These are phyloP conservation scores for Hyphochytrium catenoides DNA, from an alignment of 352 stramenopile species.

Conservation along the genomic window DNA sequence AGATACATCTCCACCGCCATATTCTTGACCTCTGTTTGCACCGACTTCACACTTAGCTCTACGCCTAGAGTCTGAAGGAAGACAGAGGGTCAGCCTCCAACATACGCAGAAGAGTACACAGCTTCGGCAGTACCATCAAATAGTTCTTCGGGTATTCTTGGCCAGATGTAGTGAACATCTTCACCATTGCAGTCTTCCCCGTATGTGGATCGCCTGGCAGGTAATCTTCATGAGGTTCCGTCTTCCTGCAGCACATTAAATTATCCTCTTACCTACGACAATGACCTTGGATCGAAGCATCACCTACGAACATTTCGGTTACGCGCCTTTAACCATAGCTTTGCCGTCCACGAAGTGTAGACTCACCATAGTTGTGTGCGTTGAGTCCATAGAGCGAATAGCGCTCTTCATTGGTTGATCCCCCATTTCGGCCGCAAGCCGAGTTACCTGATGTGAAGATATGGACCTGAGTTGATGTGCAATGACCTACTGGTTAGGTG, in stretches of 20 bases:
- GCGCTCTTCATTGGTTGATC: too few relatives aligned
- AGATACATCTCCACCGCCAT: slow-evolving; percentile 75
- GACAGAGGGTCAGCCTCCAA: not conserved
- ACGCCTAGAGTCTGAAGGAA: slow-evolving; percentile 45
- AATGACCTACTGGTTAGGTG: too few relatives aligned
- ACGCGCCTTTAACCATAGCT: too few relatives aligned
- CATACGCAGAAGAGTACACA: not conserved
- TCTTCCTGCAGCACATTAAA: too few relatives aligned
- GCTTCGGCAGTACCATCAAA: slow-evolving; percentile 42
- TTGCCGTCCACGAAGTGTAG: too few relatives aligned
- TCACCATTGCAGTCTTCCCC: slow-evolving; percentile 65
- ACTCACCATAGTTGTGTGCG: too few relatives aligned
- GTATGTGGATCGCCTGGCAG: slow-evolving; percentile 64
- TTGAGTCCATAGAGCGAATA: too few relatives aligned
- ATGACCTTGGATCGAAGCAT: slow-evolving; percentile 70
- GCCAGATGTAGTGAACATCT: slow-evolving; percentile 69
- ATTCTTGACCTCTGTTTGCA: slow-evolving; percentile 65
- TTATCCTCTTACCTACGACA: too few relatives aligned
- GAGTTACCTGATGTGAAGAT: too few relatives aligned
- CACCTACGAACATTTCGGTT: slow-evolving; percentile 25
- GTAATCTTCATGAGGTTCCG: too few relatives aligned
- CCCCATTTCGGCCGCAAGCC: too few relatives aligned
- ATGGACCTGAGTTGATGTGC: too few relatives aligned
- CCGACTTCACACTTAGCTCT: slow-evolving; percentile 66
- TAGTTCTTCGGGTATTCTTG: slow-evolving; percentile 85